Evolutionary conservation across 2,329 filamentous ascomycete species (phyloP), one percentile per base, ranked within the genome.

Genomic region (Helotiales sp.): DNA sequence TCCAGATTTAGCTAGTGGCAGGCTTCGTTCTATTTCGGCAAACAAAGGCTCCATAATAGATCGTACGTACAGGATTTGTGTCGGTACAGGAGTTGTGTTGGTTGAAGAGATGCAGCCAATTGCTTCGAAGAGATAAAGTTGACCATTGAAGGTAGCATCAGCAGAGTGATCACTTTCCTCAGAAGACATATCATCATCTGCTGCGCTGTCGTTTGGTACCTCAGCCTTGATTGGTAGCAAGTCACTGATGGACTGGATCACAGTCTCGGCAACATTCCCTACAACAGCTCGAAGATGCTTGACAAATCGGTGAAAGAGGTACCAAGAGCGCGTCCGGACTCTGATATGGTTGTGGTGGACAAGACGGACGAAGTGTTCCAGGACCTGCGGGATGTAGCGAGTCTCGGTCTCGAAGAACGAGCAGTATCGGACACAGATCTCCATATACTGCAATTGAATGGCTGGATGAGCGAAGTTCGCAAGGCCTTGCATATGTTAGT

Each of bases 381-480:
- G 80, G 1, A 95, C 91, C 63, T 87, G 88, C 1, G 91, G 90
- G 50, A 98, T 96, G 60, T 91, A 87, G 22, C 88, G 80, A 29
- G 86, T 81, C 69, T 96, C 90, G 55, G 86, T 85, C 70, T 98
- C 93, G 71, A 99, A 98, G 73, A 97, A 96, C 27, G 87, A 84
- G 71, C 88, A 90, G 75, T 99, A 99, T 51, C 95, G 88, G 55
- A 96, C 93, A 72, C 93, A 96, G 33, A 96, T 96, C 73, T 99
- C 95, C 93, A 99, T 97, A 71, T 96, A 99, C 75, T 97, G 92
- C 22, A 99, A 80, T 63, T 97, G 85, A 52, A 97, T 93, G 15
- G 93, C 91, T 1, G 95, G 93, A 71, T 98, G 95, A 15, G 88
- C 86, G 73, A 93, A 96, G 42, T 82, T 88, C 58, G 91, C 88